A percentile compares a stretch with the other conserved stretches of the same genome.
phyloP scores from a whole-genome alignment of 1,284 basidiomycete genomes.

The Phylloporus sp. region DNA sequence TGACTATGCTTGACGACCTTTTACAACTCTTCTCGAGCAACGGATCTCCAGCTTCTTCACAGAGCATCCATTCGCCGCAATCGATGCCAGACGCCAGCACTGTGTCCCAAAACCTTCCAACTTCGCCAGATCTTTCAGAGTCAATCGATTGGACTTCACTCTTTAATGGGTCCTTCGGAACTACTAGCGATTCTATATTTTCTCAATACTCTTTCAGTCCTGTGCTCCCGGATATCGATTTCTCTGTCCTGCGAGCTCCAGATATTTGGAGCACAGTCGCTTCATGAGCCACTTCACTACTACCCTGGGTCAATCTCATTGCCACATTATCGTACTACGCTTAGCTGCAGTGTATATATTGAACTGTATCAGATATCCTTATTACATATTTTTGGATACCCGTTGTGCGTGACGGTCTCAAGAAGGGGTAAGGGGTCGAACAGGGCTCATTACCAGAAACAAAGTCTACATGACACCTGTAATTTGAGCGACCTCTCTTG shows the following conservation, averaged over 20 bases:
- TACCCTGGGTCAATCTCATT: too few species aligned
- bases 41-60: not conserved
- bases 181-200: slow-evolving; percentile 1
- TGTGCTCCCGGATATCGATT: slow-evolving; percentile 26
- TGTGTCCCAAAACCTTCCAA: not conserved
- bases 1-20: not conserved
- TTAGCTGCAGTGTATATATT: too few species aligned
- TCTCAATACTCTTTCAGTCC: not conserved
- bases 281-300: not conserved
- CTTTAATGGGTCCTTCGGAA: slow-evolving; percentile 5
- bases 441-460: too few species aligned
- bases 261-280: not conserved
- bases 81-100: too few species aligned
- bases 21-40: not conserved
- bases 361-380: too few species aligned
- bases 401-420: too few species aligned
- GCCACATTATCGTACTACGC: too few species aligned
- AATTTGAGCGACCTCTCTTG: too few species aligned
- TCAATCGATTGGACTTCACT: slow-evolving; percentile 24
- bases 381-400: too few species aligned
- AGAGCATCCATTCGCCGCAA: not conserved
- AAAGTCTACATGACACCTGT: too few species aligned
- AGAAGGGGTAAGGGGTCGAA: too few species aligned
- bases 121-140: not conserved
- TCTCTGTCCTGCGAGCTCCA: slow-evolving; percentile 31